Evolutionary conservation across 805 yeast species (phyloP), one percentile per base, ranked within the genome.

Genomic region (Saccharomyces eubayanus): DNA sequence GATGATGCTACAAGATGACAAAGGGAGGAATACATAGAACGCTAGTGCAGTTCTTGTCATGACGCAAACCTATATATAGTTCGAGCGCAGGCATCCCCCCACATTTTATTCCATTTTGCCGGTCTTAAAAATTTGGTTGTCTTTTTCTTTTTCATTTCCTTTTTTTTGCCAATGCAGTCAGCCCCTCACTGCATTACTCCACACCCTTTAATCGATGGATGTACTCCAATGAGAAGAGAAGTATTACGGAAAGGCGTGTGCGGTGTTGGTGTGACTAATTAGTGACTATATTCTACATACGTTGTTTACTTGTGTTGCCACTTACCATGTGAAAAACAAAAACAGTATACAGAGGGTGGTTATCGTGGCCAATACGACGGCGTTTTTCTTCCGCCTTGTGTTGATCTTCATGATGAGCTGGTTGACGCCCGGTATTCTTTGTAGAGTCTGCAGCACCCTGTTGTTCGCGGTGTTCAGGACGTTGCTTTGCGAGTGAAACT

Each of bases 381-480:
- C 84, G 68, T 94, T 96, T 54, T 97, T 81, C 73, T 84, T 87
- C 69, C 91, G 85, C 63, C 98, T 78, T 2, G 96, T 85, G 68
- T 90, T 90, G 59, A 92, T 91, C 69, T 85, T 86, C 9, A 84
- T 74, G 30, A 92, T 81, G 53, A 92, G 67, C 6, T 81, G 80
- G 65, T 85, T 87, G 48, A 92, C 73, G 0, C 97, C 97, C 0
- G 99, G 99, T 49, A 94, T 78, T 41, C 79, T 74, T 62, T 80
- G 81, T 48, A 90, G 72, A 1, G 87, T 75, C 46, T 77, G 77
- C 55, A 82, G 74, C 53, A 91, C 73, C 54, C 81, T 77, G 53
- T 79, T 76, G 57, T 85, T 87, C 5, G 94, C 87, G 55, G 74
- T 80, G 53, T 76, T 75, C 51, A 94, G 74, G 6, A 79, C 67